Evolutionary conservation across 805 yeast species (phyloP), one percentile per base, ranked within the genome.

Genomic region (Candida golubevii): DNA sequence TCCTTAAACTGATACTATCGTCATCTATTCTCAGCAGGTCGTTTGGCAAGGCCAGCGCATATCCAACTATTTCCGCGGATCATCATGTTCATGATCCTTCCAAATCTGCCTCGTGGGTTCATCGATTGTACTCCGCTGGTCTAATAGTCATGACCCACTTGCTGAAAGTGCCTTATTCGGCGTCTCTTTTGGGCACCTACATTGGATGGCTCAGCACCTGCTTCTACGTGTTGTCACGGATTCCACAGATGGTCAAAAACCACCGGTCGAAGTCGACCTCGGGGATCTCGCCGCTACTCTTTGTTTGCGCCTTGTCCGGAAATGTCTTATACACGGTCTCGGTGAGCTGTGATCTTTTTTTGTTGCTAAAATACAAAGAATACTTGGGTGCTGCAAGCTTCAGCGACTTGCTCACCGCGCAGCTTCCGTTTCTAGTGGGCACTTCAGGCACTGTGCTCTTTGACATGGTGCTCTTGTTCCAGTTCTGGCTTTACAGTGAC

Each of bases 211-310:
- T 52, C 18, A 61, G 69, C 43, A 55, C 71, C 5, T 26, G 48
- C 13, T 55, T 66, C 27, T 69, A 66, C 51, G 39, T 68, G 10
- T 46, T 60, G 6, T 62, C 72, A 4, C 45, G 75, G 32, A 23
- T 57, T 5, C 73, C 73, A 6, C 75, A 70, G 45, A 66, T 70
- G 27, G 11, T 52, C 33, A 59, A 65, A 41, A 69, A 69, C 50
- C 61, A 53, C 41, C 42, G 38, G 4, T 44, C 46, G 23, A 57
- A 60, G 38, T 62, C 71, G 11, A 67, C 72, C 6, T 42, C 58
- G 37, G 74, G 74, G 0, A 55, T 69, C 10, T 62, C 72, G 13
- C 59, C 65, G 2, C 62, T 53, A 35, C 55, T 69, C 29, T 65
- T 69, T 41, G 13, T 67, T 3, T 61, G 66, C 47, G 70, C 72